Evolutionary conservation across 257 asterid genomes (phyloP).

Genomic region (Fraxinus anomala): DNA sequence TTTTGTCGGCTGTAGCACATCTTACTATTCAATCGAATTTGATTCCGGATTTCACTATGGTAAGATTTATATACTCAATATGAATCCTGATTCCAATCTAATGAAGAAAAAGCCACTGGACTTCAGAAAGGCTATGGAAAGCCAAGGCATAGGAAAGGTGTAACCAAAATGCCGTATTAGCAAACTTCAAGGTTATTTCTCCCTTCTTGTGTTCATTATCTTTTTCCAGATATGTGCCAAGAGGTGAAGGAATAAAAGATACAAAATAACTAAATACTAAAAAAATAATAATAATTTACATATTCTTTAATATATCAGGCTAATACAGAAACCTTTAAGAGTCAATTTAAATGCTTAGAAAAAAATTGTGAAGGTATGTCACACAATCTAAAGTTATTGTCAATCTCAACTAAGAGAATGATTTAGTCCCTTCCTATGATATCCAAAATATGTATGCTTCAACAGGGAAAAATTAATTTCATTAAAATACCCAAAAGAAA

Average conservation of each 20-base stretch:
- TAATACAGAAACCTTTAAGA: not conserved
- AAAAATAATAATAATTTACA: not conserved
- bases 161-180: not conserved
- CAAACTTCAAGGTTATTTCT: not conserved
- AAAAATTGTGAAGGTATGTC: not conserved
- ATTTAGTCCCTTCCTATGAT: not conserved
- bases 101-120: not conserved
- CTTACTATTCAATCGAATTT: too few species aligned
- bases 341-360: not conserved
- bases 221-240: not conserved
- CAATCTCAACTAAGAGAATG: not conserved
- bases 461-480: not conserved
- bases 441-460: not conserved
- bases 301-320: not conserved
- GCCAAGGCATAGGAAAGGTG: not conserved
- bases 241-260: not conserved
- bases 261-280: not conserved
- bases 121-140: not conserved
- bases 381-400: not conserved
- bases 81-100: not conserved
- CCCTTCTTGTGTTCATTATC: not conserved
- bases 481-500: too few species aligned
- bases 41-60: not conserved
- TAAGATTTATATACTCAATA: not conserved
- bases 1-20: not conserved